A percentile compares a stretch with the other conserved stretches of the same genome.
Conservation (phyloP, 2,329 filamentous ascomycete species). For the Westerdykella aurantiaca region DNA sequence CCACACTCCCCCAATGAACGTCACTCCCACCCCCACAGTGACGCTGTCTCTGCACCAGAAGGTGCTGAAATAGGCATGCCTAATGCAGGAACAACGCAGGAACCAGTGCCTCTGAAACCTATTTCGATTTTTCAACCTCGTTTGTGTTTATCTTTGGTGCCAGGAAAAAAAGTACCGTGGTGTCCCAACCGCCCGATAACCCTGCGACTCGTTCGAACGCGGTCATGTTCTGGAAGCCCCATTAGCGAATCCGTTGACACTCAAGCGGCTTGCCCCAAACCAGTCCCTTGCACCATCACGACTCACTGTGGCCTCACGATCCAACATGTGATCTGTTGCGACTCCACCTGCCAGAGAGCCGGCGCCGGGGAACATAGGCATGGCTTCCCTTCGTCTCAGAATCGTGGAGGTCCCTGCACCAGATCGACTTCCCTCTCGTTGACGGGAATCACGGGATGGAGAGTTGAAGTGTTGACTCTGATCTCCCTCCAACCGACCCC, state of each 20-base stretch:
- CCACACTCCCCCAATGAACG: constrained; percentile 20
- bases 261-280: constrained; percentile 14
- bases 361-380: constrained; percentile 33
- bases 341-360: constrained; percentile 24
- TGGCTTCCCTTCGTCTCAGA: constrained; percentile 28
- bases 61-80: constrained; percentile 18
- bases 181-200: background rate
- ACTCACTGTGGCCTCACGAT: constrained; percentile 27
- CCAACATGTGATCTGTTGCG: constrained; percentile 22
- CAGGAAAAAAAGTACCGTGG: constrained; percentile 1
- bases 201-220: background rate
- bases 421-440: constrained; percentile 19
- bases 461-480: too few relatives aligned
- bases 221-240: constrained; percentile 26
- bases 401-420: constrained; percentile 16
- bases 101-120: constrained; percentile 24
- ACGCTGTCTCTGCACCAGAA: constrained; percentile 14
- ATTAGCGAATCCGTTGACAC: constrained; percentile 18
- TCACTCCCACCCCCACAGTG: constrained; percentile 26
- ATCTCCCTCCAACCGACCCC: too few relatives aligned
- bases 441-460: too few relatives aligned
- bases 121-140: constrained; percentile 5
- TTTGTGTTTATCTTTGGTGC: constrained; percentile 3
- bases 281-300: constrained; percentile 14
- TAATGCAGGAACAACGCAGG: constrained; percentile 41